Evolutionary conservation across 257 asterid species (phyloP).

Genomic region (Verbascum thapsus): DNA sequence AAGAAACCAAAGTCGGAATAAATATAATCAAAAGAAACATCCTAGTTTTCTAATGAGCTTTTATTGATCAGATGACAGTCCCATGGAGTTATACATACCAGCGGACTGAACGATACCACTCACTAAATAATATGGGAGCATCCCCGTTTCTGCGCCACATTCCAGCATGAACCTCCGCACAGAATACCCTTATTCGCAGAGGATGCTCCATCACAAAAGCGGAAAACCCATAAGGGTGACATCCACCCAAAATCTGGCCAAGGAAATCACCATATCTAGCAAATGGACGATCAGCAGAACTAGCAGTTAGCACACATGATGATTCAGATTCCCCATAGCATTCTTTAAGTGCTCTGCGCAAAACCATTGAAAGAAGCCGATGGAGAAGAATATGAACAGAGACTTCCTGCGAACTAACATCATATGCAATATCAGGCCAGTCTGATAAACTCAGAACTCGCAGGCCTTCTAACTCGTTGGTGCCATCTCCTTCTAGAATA

Average conservation of each 20-base stretch:
- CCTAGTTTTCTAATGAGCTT: slow-evolving; percentile 2
- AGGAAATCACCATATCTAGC: slow-evolving; percentile 55
- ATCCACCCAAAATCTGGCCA: slow-evolving; percentile 75
- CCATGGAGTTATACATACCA: slow-evolving; percentile 63
- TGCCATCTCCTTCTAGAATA: slow-evolving; percentile 57
- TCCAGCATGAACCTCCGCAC: slow-evolving; percentile 95
- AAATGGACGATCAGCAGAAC: slow-evolving; percentile 44
- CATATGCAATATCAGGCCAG: slow-evolving; percentile 84
- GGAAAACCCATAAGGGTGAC: slow-evolving; percentile 90
- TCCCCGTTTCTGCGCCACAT: slow-evolving; percentile 98
- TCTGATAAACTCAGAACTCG: slow-evolving; percentile 69
- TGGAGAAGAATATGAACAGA: slow-evolving; percentile 90
- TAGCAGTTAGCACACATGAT: slow-evolving; percentile 32
- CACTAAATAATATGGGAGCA: slow-evolving; percentile 75
- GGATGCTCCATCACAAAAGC: slow-evolving; percentile 95
- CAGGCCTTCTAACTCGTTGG: slow-evolving; percentile 64
- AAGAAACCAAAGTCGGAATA: slow-evolving; percentile 23
- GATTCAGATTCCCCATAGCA: slow-evolving; percentile 70
- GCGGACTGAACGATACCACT: slow-evolving; percentile 90
- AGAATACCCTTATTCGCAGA: slow-evolving; percentile 87
- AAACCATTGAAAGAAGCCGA: slow-evolving; percentile 73
- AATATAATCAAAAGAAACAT: slow-evolving; percentile 17
- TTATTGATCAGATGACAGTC: slow-evolving; percentile 22
- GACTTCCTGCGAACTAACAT: slow-evolving; percentile 86
- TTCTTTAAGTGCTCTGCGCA: slow-evolving; percentile 73